Base-by-base conservation (phyloP, 805 yeast genomes). In the Torulaspora quercuum region DNA sequence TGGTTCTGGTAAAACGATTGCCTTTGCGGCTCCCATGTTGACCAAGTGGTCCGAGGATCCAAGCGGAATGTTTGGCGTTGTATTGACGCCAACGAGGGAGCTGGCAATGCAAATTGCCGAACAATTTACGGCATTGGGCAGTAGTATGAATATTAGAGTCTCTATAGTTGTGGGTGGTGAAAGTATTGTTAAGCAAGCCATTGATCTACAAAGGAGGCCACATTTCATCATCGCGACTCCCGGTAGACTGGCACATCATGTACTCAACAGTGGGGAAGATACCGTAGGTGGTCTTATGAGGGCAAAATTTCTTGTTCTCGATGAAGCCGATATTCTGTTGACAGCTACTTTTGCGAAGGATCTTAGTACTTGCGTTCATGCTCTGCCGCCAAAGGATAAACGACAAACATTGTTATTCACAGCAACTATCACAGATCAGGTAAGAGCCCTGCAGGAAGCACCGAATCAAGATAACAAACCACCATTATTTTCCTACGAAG, bases 171-270 rank as follows among this genome's bases (percentile, higher is more conserved):
- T 92, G 10, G 99, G 99, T 40, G 99, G 99, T 33, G 94, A 83
- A 50, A 94, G 88, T 56, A 85, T 89, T 64, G 78, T 89, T n/a
- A 72, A 81, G 25, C 98, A 92, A 62, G 83, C 95, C 2, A 64
- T 89, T 18, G 80, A 78, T 51, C 69, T 92, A 24, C 90, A 85
- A 56, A 75, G 73, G 33, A 77, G 79, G 50, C 98, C 98, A 0
- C 97, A 92, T 64, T 83, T 92, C 51, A 87, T 92, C 17, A 82
- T 92, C 45, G 98, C 98, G 2, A 92, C 98, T 0, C 98, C 98
- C 0, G 98, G 98, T 10, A 72, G 98, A 55, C 65, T 92, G 42
- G 97, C 97, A 0, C 95, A 87, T 57, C 97, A 90, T 61, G 80
- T 92, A 12, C 62, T 81, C 44, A 76, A 80, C 52, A 83, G 92